Conservation (phyloP, 345 rosid genomes). For the Pistacia atlantica region DNA sequence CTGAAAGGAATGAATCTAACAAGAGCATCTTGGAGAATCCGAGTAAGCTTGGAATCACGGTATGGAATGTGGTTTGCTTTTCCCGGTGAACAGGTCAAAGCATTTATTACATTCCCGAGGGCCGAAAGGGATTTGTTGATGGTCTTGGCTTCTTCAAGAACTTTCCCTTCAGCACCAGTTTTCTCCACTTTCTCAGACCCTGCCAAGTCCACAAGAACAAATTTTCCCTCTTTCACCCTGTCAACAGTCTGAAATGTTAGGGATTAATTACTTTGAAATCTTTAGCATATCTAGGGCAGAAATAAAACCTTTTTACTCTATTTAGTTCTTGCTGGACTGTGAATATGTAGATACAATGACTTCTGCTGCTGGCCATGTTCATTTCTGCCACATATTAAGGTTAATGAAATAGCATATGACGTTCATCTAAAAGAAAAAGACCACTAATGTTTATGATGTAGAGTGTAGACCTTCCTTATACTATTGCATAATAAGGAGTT, state of each 20-base stretch:
- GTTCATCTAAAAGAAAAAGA: neutral
- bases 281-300: conserved; percentile 8
- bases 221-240: conserved; percentile 67
- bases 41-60: conserved; percentile 94
- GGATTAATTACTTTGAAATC: conserved; percentile 6
- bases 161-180: conserved; percentile 94
- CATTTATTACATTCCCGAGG: conserved; percentile 83
- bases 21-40: conserved; percentile 84
- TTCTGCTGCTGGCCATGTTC: conserved; percentile 94
- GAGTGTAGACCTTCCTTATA: neutral
- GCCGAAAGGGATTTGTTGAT: conserved; percentile 93
- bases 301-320: conserved; percentile 55
- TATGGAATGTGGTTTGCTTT: conserved; percentile 75
- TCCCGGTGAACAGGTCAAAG: conserved; percentile 68
- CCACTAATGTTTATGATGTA: neutral
- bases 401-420: conserved; percentile 5
- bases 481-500: neutral
- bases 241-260: conserved; percentile 16
- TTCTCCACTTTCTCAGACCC: conserved; percentile 97
- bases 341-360: conserved; percentile 75
- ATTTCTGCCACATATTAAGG: conserved; percentile 59
- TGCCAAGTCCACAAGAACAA: conserved; percentile 85
- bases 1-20: conserved; percentile 42
- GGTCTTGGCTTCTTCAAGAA: conserved; percentile 92
- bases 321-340: conserved; percentile 54